These are phyloP conservation scores for Rhizodiscina lignyota DNA, from an alignment of 495 filamentous ascomycete genomes.

Conservation along the genomic window DNA sequence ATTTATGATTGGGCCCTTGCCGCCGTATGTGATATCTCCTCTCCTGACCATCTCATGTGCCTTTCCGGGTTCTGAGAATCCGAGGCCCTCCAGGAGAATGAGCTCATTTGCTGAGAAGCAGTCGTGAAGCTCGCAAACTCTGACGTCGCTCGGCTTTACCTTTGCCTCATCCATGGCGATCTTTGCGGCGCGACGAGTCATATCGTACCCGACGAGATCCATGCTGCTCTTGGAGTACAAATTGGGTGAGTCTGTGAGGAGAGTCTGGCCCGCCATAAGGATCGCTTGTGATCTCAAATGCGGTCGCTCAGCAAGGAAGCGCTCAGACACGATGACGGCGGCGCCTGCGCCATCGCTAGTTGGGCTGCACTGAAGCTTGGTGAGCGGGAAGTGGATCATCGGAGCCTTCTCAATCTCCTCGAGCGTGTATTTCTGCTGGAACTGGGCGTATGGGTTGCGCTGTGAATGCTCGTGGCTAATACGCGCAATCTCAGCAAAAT, in stretches of 20 bases:
- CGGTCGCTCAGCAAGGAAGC: slow-evolving; percentile 65
- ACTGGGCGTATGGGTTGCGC: slow-evolving; percentile 90
- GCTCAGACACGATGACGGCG: slow-evolving; percentile 71
- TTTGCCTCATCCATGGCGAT: slow-evolving; percentile 57
- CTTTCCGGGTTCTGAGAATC: slow-evolving; percentile 59
- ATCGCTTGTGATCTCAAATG: slow-evolving; percentile 67
- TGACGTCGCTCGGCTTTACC: slow-evolving; percentile 47
- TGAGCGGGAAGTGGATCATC: slow-evolving; percentile 64
- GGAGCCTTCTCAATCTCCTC: slow-evolving; percentile 64
- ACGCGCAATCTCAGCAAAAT: slow-evolving; percentile 86
- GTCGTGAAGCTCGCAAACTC: slow-evolving; percentile 84
- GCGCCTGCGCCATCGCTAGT: slow-evolving; percentile 84
- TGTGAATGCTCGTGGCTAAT: slow-evolving; percentile 80
- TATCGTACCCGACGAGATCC: slow-evolving; percentile 73
- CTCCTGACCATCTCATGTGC: slow-evolving; percentile 79
- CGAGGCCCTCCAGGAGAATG: slow-evolving; percentile 69
- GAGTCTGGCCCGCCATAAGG: slow-evolving; percentile 66
- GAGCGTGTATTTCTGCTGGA: slow-evolving; percentile 70
- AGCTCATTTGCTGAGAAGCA: slow-evolving; percentile 95
- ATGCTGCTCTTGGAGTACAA: slow-evolving; percentile 63
- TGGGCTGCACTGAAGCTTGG: slow-evolving; percentile 61
- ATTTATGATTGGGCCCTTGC: slow-evolving; percentile 62
- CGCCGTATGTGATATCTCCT: slow-evolving; percentile 85
- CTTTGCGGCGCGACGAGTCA: slow-evolving; percentile 51
- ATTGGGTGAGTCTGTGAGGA: slow-evolving; percentile 57